Evolutionary conservation across 2,329 filamentous ascomycete species (phyloP).

Genomic region (Ambrosiella cleistominuta): DNA sequence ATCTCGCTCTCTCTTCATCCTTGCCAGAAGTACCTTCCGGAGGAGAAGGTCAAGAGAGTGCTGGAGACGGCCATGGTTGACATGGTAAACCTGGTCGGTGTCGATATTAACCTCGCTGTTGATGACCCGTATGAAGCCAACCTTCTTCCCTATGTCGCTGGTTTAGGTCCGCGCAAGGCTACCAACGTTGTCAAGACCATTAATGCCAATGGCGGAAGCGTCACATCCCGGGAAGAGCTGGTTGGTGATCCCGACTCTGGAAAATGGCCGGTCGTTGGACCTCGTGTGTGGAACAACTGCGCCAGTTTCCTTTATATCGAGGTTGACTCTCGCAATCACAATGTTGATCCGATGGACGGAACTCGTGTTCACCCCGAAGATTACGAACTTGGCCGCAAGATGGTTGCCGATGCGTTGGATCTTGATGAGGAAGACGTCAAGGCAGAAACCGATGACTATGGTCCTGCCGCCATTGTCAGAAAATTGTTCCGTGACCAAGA

Average conservation of each 20-base stretch:
- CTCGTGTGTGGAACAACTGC: slow-evolving; percentile 89
- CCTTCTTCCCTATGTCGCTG: slow-evolving; percentile 76
- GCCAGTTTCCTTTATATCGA: slow-evolving; percentile 87
- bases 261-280: slow-evolving; percentile 63
- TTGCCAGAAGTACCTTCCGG: slow-evolving; percentile 72
- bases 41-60: slow-evolving; percentile 71
- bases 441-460: slow-evolving; percentile 79
- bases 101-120: slow-evolving; percentile 87
- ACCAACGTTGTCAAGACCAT: slow-evolving; percentile 59
- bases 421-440: slow-evolving; percentile 97
- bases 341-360: slow-evolving; percentile 85
- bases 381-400: slow-evolving; percentile 94
- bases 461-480: slow-evolving; percentile 74
- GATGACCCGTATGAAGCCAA: slow-evolving; percentile 67
- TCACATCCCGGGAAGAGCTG: slow-evolving; percentile 71
- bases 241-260: slow-evolving; percentile 72
- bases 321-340: slow-evolving; percentile 64
- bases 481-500: slow-evolving; percentile 90
- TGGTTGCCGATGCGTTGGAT: slow-evolving; percentile 91
- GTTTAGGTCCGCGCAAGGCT: slow-evolving; percentile 82
- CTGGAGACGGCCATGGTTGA: slow-evolving; percentile 96
- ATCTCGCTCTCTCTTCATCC: slow-evolving; percentile 74
- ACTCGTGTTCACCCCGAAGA: slow-evolving; percentile 96
- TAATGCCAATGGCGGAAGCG: slow-evolving; percentile 73
- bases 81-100: slow-evolving; percentile 91